A percentile compares a stretch with the other conserved stretches of the same genome.
Conservation (phyloP, 2,329 filamentous ascomycete species). For the Aureobasidium uvarum region DNA sequence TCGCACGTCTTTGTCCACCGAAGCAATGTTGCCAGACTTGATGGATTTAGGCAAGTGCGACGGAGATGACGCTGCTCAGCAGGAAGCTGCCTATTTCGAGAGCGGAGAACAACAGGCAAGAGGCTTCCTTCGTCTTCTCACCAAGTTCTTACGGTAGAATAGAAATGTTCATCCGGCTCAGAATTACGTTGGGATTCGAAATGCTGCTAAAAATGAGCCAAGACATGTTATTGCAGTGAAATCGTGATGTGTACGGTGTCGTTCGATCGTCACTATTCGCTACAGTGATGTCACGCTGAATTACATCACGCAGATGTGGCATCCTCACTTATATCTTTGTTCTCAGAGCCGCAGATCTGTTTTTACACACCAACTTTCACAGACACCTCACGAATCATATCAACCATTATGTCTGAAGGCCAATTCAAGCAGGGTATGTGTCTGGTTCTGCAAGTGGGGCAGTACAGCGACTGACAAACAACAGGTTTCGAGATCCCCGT, state of each 20-base stretch:
- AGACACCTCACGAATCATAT: not conserved
- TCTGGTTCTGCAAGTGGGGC: not conserved
- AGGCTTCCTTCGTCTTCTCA: not conserved
- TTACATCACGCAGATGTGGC: constrained; percentile 6
- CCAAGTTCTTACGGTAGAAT: not conserved
- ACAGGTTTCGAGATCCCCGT: constrained; percentile 53
- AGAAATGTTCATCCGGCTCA: not conserved
- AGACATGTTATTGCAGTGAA: not conserved
- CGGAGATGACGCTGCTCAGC: not conserved
- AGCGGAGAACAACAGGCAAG: not conserved
- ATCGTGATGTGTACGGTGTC: constrained; percentile 12
- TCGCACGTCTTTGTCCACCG: no score
- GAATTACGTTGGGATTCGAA: not conserved
- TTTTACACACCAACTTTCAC: constrained; percentile 6
- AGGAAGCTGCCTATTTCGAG: not conserved
- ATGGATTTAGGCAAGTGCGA: not conserved
- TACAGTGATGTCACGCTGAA: not conserved
- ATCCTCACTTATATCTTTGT: constrained; percentile 11
- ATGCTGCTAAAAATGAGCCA: constrained; percentile 2
- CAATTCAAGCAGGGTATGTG: constrained; percentile 25
- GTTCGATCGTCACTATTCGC: constrained; percentile 10
- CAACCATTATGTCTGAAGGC: constrained; percentile 24
- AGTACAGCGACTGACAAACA: not conserved
- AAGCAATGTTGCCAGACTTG: not conserved
- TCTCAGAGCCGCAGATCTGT: constrained; percentile 8